Conservation (phyloP, 2,329 filamentous ascomycete genomes). For the Phialophora chinensis region DNA sequence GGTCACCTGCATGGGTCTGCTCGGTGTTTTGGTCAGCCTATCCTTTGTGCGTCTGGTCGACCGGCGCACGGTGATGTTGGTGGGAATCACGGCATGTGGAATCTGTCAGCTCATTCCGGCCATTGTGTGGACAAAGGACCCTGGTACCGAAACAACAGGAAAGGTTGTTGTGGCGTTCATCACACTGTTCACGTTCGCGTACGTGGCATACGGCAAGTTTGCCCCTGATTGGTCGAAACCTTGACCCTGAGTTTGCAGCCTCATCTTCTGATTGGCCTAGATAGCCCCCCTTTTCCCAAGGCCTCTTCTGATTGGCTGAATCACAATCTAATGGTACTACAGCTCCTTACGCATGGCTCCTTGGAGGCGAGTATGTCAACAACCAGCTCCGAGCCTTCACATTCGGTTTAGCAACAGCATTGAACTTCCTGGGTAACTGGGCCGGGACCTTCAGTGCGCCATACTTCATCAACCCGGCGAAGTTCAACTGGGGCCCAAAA, state of each 20-base stretch:
- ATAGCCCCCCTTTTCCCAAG: too few species aligned
- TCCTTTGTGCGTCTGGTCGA: conserved; percentile 33
- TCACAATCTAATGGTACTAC: neutral
- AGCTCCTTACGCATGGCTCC: conserved; percentile 45
- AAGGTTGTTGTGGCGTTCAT: conserved; percentile 30
- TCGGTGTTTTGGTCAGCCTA: conserved; percentile 30
- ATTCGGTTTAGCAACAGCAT: conserved; percentile 48
- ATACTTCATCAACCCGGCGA: conserved; percentile 53
- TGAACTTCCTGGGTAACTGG: conserved; percentile 52
- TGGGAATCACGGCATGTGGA: conserved; percentile 27
- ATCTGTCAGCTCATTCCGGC: conserved; percentile 30
- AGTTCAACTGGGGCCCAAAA: conserved; percentile 46
- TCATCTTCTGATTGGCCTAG: too few species aligned
- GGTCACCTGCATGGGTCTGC: conserved; percentile 30
- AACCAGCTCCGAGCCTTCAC: conserved; percentile 50
- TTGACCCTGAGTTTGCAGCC: too few species aligned
- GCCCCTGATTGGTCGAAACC: neutral
- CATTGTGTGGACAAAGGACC: conserved; percentile 28
- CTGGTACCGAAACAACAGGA: conserved; percentile 22
- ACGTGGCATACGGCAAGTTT: conserved; percentile 29
- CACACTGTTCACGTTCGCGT: conserved; percentile 31
- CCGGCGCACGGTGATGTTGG: conserved; percentile 25
- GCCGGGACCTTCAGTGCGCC: conserved; percentile 50
- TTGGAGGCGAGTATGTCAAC: conserved; percentile 50
- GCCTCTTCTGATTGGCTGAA: neutral